Percentiles rank a stretch among this genome's conserved stretches.
phyloP scores from a whole-genome alignment of 2,329 filamentous ascomycete species.

The Aspergillus vadensis region DNA sequence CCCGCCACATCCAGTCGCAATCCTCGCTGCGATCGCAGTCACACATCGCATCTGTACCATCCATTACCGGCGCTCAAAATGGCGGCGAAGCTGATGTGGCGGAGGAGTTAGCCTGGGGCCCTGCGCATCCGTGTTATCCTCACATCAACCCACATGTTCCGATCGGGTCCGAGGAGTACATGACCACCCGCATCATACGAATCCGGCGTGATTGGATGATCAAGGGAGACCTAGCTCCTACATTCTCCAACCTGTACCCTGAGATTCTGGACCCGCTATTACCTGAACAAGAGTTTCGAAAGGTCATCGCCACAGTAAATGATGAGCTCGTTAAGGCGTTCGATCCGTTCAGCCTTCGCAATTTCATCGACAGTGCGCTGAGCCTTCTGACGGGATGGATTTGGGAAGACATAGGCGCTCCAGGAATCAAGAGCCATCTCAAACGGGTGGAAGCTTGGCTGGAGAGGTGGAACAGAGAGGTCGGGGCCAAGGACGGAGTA shows the following conservation, averaged over 20 bases:
- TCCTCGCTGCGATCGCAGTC: conserved; percentile 45
- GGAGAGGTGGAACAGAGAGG: conserved; percentile 78
- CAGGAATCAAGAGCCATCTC: conserved; percentile 71
- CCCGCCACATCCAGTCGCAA: conserved; percentile 44
- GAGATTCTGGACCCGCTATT: conserved; percentile 90
- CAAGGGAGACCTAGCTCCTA: conserved; percentile 84
- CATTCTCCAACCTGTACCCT: conserved; percentile 92
- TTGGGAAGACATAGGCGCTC: conserved; percentile 86
- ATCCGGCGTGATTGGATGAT: conserved; percentile 90
- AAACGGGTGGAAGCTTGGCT: conserved; percentile 76
- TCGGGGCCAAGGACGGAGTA: conserved; percentile 62
- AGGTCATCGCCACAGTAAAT: conserved; percentile 80
- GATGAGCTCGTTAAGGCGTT: conserved; percentile 74
- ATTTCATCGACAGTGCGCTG: conserved; percentile 76
- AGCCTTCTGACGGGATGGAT: conserved; percentile 87
- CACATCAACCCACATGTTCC: conserved; percentile 92
- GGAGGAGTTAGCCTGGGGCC: conserved; percentile 82
- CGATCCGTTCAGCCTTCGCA: conserved; percentile 73
- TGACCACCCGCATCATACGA: conserved; percentile 83
- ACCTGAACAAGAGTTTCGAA: conserved; percentile 81
- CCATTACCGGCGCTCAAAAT: conserved; percentile 37
- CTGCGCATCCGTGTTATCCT: conserved; percentile 89
- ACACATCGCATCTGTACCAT: conserved; percentile 42
- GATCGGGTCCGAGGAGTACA: conserved; percentile 70
- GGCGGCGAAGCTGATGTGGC: conserved; percentile 58